Evolutionary conservation across 78 protist species (phyloP), one percentile per base, ranked within the genome.

Genomic region (Dictyostelium citrinum): DNA sequence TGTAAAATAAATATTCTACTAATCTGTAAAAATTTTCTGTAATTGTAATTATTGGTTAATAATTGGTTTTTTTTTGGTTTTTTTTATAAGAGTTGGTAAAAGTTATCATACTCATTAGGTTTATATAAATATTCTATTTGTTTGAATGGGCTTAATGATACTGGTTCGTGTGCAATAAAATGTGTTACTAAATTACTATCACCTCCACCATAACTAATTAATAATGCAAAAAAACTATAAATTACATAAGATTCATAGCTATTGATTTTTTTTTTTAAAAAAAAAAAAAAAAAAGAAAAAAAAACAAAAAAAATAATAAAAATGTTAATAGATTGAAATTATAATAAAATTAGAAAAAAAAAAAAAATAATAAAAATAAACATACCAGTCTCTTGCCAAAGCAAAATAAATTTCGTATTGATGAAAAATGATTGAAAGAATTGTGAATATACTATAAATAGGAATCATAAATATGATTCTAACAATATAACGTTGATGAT

Each of bases 231-330:
- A 83, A 83, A 83, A n/a, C 41, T 68, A 68, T 68, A 83, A 29
- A 83, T 33, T 45, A 67, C 90, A 83, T 83, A 83, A 24, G 90
- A 61, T 46, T 83, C 90, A 45, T 83, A 83, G 45, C 90, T 39
- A 39, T 39, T 39, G 0, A 39, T 39, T n/a, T n/a, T n/a, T n/a
- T n/a, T n/a, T n/a, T n/a, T 37, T 37, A 37, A 37, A 37, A n/a
- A 51, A 58, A 58, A 17, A 2, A 1, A 81, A 16, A 20, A 33
- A 58, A 9, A 22, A 31, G 0, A 49, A 49, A 49, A 2, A 49
- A 0, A 49, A 49, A 49, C 14, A 14, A 49, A 12, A 45, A 37
- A 3, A 37, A 37, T 37, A 37, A 37, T 37, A 37, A 49, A 12
- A 8, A 49, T 77, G 29, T 22, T 41, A 75, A 12, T 74, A 74